Evolutionary conservation across 345 rosid genomes (phyloP).

Genomic region (Conringia planisiliqua): DNA sequence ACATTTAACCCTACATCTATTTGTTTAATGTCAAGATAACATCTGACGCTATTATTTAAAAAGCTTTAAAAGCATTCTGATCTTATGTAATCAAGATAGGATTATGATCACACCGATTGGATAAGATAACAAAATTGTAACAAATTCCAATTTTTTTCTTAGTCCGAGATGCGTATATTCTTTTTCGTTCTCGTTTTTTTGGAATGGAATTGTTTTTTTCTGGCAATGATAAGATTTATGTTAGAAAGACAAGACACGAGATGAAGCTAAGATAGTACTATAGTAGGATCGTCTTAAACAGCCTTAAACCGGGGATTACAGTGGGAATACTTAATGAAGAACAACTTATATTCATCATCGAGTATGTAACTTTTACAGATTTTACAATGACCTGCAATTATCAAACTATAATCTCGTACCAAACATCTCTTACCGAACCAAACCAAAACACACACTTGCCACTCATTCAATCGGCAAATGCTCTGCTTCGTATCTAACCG

Average conservation of each 20-base stretch:
- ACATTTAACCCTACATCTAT: not conserved
- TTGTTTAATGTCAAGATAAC: not conserved
- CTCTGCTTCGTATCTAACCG: conserved; percentile 50
- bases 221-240: not conserved
- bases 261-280: not conserved
- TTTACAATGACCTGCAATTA: not conserved
- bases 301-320: not conserved
- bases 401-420: not conserved
- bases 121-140: not conserved
- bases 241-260: not conserved
- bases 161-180: not conserved
- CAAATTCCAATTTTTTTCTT: not conserved
- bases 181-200: not conserved
- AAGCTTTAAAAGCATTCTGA: not conserved
- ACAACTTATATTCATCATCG: conserved; percentile 1
- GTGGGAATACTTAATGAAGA: not conserved
- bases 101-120: not conserved
- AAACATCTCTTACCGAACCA: not conserved
- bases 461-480: conserved; percentile 38
- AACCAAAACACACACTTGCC: not conserved
- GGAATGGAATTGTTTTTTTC: too few species aligned
- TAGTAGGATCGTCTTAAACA: not conserved
- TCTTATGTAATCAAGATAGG: not conserved
- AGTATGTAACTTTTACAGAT: not conserved
- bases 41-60: not conserved